Conservation (phyloP, 2,329 filamentous ascomycete genomes). For the Paracoccidioides brasiliensis region DNA sequence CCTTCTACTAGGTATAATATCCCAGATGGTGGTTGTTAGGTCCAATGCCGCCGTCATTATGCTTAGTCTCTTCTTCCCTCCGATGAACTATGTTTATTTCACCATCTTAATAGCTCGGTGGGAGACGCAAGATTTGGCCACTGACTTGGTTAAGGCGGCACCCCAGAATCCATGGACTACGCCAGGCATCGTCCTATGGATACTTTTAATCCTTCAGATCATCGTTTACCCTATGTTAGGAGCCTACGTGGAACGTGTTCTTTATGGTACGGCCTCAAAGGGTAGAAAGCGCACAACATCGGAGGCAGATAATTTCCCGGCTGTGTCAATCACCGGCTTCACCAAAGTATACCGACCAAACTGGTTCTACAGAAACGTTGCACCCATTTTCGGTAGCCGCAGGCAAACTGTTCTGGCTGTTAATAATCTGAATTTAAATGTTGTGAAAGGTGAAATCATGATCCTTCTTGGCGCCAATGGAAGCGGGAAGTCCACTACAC, state of each 20-base stretch:
- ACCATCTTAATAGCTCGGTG: slow-evolving; percentile 63
- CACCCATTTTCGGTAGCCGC: slow-evolving; percentile 34
- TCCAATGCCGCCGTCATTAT: slow-evolving; percentile 49
- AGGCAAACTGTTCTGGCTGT: slow-evolving; percentile 68
- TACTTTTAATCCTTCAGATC: slow-evolving; percentile 66
- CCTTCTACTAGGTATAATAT: slow-evolving; percentile 65
- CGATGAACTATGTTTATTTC: slow-evolving; percentile 80
- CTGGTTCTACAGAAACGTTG: slow-evolving; percentile 40
- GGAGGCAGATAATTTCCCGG: slow-evolving; percentile 27
- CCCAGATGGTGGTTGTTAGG: slow-evolving; percentile 54
- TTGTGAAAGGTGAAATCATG: slow-evolving; percentile 67
- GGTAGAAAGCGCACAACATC: slow-evolving; percentile 35
- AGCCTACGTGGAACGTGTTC: slow-evolving; percentile 55
- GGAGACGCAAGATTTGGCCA: slow-evolving; percentile 47
- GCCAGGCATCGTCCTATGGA: slow-evolving; percentile 62
- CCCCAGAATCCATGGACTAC: slow-evolving; percentile 55
- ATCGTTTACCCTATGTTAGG: slow-evolving; percentile 64
- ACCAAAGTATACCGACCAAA: slow-evolving; percentile 65
- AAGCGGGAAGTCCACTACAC: slow-evolving; percentile 77
- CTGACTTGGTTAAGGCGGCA: slow-evolving; percentile 49
- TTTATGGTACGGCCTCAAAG: slow-evolving; percentile 62
- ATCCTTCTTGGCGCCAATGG: slow-evolving; percentile 82
- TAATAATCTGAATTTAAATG: slow-evolving; percentile 55
- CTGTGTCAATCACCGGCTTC: slow-evolving; percentile 59
- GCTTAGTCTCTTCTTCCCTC: slow-evolving; percentile 65